These are phyloP conservation scores for Bruguiera hainesii DNA, from an alignment of 441 rosid genomes.

Conservation along the genomic window DNA sequence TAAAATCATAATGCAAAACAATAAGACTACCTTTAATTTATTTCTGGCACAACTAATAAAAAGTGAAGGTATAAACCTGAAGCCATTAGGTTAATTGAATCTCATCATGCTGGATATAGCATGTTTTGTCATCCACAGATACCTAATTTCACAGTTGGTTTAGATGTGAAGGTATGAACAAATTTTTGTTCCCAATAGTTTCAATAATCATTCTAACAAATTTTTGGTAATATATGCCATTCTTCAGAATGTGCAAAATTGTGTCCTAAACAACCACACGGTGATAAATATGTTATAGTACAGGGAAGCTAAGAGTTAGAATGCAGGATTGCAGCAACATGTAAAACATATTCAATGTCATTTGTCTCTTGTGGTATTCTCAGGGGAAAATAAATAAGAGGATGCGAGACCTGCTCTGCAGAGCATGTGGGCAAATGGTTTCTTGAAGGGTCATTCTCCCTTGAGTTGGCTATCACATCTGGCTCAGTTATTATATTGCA, in stretches of 20 bases:
- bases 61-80: too few species aligned
- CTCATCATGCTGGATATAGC: too few species aligned
- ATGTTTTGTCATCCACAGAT: too few species aligned
- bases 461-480: constrained; percentile 36
- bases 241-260: too few species aligned
- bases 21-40: neutral
- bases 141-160: neutral
- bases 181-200: neutral
- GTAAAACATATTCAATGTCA: neutral
- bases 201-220: neutral
- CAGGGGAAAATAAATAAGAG: neutral
- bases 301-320: too few species aligned
- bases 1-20: neutral
- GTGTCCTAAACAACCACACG: too few species aligned
- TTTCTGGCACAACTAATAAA: neutral
- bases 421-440: constrained; percentile 27
- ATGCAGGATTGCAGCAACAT: too few species aligned
- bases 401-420: constrained; percentile 42
- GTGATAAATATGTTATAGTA: too few species aligned
- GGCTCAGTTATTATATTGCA: constrained; percentile 29
- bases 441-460: constrained; percentile 30
- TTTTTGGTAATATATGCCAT: too few species aligned
- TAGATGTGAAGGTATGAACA: neutral
- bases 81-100: too few species aligned
- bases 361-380: neutral